These are phyloP conservation scores for Colletotrichum sp. DNA, from an alignment of 2,329 filamentous ascomycete species.

Conservation along the genomic window DNA sequence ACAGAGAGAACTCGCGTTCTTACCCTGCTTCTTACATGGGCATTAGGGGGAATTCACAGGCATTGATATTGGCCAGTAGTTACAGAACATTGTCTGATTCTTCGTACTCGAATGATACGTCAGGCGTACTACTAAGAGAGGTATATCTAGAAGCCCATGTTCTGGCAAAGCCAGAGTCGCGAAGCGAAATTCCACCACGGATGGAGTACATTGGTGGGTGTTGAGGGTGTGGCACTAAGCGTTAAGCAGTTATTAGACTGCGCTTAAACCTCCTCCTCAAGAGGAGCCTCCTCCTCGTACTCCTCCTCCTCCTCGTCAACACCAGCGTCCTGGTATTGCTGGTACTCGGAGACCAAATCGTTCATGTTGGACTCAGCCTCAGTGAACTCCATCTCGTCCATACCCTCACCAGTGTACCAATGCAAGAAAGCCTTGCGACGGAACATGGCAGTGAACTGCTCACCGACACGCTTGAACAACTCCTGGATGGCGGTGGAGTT, in stretches of 20 bases:
- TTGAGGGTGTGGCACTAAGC: not conserved
- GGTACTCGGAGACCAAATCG: conserved; percentile 98
- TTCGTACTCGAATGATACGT: conserved; percentile 35
- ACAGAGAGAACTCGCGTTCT: not conserved
- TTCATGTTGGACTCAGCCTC: conserved; percentile 99
- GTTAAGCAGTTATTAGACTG: not conserved
- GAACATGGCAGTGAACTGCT: conserved; percentile 99
- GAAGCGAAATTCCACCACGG: conserved; percentile 26
- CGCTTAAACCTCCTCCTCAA: conserved; percentile 70
- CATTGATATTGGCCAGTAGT: not conserved
- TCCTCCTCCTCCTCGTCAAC: conserved; percentile 98
- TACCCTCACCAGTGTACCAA: conserved; percentile 99
- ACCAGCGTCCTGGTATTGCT: conserved; percentile 99
- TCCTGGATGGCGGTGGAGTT: conserved; percentile 99
- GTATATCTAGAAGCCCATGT: conserved; percentile 45
- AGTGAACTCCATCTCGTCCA: conserved; percentile 99
- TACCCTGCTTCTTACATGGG: not conserved
- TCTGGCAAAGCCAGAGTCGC: conserved; percentile 27
- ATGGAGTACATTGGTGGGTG: not conserved
- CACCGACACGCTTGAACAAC: conserved; percentile 99
- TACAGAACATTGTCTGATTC: conserved; percentile 27
- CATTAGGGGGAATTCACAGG: not conserved
- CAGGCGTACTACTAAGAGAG: conserved; percentile 37
- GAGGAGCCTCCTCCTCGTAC: conserved; percentile 84
- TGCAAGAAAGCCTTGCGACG: conserved; percentile 99